Conservation (phyloP, 1,139 yeast genomes). For the Pichia terricola region DNA sequence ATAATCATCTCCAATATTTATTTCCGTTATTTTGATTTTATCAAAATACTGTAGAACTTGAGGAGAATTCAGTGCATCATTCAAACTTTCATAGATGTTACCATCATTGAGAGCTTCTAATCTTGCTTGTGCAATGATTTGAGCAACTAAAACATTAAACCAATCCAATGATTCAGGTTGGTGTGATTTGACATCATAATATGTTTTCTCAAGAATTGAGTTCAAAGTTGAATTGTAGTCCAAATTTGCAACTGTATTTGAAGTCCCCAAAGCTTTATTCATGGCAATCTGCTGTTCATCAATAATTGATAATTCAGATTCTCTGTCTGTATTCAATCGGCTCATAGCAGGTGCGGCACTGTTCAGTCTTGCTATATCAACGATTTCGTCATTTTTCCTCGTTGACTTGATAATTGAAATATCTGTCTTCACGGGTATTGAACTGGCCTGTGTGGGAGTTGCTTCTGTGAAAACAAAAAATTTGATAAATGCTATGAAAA, state of each 20-base stretch:
- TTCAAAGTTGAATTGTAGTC: constrained; percentile 8
- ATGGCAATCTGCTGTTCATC: no score
- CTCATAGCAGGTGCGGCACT: no score
- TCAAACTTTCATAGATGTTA: constrained; percentile 68
- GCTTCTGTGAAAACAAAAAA: constrained; percentile 85
- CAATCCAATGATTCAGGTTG: constrained; percentile 88
- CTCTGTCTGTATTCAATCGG: constrained; percentile 1
- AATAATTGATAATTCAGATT: not conserved
- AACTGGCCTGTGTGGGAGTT: constrained; percentile 23
- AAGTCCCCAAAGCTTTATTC: constrained; percentile 2
- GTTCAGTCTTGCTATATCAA: no score
- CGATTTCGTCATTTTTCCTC: no score
- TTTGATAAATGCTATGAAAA: constrained; percentile 67
- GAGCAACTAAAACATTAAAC: constrained; percentile 92
- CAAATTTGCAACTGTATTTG: constrained; percentile 1
- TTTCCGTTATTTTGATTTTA: constrained; percentile 68
- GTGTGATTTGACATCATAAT: constrained; percentile 83
- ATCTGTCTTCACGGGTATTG: constrained; percentile 17
- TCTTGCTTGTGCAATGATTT: constrained; percentile 77
- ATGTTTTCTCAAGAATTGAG: constrained; percentile 62
- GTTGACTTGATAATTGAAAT: constrained; percentile 19
- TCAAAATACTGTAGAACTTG: constrained; percentile 52
- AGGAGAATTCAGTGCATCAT: constrained; percentile 32
- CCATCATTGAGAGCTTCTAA: constrained; percentile 79
- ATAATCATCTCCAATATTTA: constrained; percentile 89